phyloP scores from a whole-genome alignment of 495 filamentous ascomycete species.

The Penicillium egyptiacum region DNA sequence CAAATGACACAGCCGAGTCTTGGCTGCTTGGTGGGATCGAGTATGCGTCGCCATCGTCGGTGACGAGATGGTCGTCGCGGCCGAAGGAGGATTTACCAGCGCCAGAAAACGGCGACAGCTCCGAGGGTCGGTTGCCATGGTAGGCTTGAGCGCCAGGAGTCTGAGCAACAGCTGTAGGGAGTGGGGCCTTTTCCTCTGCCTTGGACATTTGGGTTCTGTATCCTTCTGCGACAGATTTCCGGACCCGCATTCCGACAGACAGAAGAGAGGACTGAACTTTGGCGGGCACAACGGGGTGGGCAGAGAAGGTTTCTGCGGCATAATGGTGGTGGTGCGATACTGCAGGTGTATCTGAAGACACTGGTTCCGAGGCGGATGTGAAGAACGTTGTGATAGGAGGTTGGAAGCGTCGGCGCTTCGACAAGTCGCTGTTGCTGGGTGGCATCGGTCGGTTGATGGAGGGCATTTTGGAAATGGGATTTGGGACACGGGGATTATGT shows the following conservation, averaged over 20 bases:
- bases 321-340: slow-evolving; percentile 44
- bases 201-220: slow-evolving; percentile 66
- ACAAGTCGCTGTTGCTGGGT: slow-evolving; percentile 25
- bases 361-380: slow-evolving; percentile 20
- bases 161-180: slow-evolving; percentile 23
- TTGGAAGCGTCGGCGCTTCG: slow-evolving; percentile 50
- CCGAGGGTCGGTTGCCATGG: slow-evolving; percentile 35
- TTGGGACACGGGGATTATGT: background rate
- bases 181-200: slow-evolving; percentile 29
- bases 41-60: slow-evolving; percentile 43
- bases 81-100: slow-evolving; percentile 53
- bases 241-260: slow-evolving; percentile 87
- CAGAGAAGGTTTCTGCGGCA: slow-evolving; percentile 42
- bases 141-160: slow-evolving; percentile 14
- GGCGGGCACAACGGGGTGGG: slow-evolving; percentile 53
- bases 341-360: slow-evolving; percentile 15
- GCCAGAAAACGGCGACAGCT: slow-evolving; percentile 76
- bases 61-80: slow-evolving; percentile 19
- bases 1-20: slow-evolving; percentile 30
- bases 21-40: slow-evolving; percentile 50
- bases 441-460: slow-evolving; percentile 16
- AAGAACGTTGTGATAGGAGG: slow-evolving; percentile 50
- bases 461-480: slow-evolving; percentile 15
- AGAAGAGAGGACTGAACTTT: slow-evolving; percentile 75
- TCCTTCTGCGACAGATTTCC: slow-evolving; percentile 87